A percentile compares a stretch with the other conserved stretches of the same genome.
These are phyloP conservation scores for Talaromyces borbonicus DNA, from an alignment of 495 filamentous ascomycete species.

Conservation along the genomic window DNA sequence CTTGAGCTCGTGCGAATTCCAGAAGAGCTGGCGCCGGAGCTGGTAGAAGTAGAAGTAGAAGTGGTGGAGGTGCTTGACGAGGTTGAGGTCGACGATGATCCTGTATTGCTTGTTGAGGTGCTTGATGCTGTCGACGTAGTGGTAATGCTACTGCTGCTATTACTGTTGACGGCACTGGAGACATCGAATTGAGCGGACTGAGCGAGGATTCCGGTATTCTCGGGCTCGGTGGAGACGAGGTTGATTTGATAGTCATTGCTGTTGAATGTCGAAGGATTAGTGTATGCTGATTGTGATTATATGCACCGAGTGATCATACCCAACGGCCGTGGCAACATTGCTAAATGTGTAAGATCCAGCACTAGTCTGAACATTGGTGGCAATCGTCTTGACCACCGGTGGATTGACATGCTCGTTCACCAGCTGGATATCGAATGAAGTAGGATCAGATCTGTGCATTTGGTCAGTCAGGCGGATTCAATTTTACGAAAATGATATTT, in stretches of 20 bases:
- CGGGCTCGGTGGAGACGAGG: slow-evolving; percentile 18
- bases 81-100: slow-evolving; percentile 5
- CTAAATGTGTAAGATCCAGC: slow-evolving; percentile 22
- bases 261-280: not conserved
- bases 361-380: slow-evolving; percentile 18
- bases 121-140: slow-evolving; percentile 8
- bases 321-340: slow-evolving; percentile 15
- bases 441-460: slow-evolving; percentile 25
- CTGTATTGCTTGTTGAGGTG: slow-evolving; percentile 2
- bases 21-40: slow-evolving; percentile 13
- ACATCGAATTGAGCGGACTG: slow-evolving; percentile 33
- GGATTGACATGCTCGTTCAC: slow-evolving; percentile 28
- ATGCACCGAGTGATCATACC: slow-evolving; percentile 14
- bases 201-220: slow-evolving; percentile 32
- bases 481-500: not conserved
- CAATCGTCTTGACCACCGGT: slow-evolving; percentile 31
- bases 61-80: slow-evolving; percentile 8
- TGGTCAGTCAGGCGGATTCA: no score
- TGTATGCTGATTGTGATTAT: not conserved
- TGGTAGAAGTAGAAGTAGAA: slow-evolving; percentile 11
- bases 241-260: slow-evolving; percentile 33
- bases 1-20: slow-evolving; percentile 9
- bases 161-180: slow-evolving; percentile 9
- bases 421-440: slow-evolving; percentile 23
- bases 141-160: slow-evolving; percentile 12